phyloP scores from a whole-genome alignment of 768 basidiomycete species.

The Tricholoma saponaceum region DNA sequence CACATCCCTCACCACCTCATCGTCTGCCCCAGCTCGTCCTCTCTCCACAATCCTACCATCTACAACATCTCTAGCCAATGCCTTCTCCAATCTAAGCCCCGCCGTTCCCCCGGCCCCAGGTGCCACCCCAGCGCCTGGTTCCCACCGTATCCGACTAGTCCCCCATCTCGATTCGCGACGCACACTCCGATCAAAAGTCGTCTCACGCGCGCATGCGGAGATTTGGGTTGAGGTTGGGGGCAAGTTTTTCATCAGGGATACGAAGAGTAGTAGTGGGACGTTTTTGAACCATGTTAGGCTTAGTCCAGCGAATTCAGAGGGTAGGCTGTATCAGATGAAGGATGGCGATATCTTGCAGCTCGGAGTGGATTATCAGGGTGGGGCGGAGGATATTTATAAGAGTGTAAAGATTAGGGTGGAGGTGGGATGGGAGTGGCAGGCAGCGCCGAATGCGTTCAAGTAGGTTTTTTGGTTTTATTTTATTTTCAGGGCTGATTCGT shows the following conservation, averaged over 20 bases:
- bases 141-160: slow-evolving; percentile 86
- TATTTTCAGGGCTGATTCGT: background rate
- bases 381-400: slow-evolving; percentile 95
- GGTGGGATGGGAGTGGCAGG: slow-evolving; percentile 86
- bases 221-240: slow-evolving; percentile 73
- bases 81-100: background rate
- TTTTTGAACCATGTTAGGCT: slow-evolving; percentile 94
- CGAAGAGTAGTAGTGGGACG: slow-evolving; percentile 86
- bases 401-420: slow-evolving; percentile 96
- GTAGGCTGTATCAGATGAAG: slow-evolving; percentile 70
- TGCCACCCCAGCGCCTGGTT: slow-evolving; percentile 2
- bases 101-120: background rate
- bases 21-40: background rate
- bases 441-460: slow-evolving; percentile 90
- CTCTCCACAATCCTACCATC: background rate
- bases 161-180: slow-evolving; percentile 91
- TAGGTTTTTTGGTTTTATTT: slow-evolving; percentile 20
- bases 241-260: slow-evolving; percentile 86
- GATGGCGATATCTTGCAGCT: slow-evolving; percentile 95
- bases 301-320: slow-evolving; percentile 80
- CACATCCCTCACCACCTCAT: slow-evolving; percentile 2
- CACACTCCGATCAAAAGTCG: slow-evolving; percentile 88
- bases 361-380: slow-evolving; percentile 97
- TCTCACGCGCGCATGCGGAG: slow-evolving; percentile 91
- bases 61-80: background rate